Evolutionary conservation across 1,284 basidiomycete species (phyloP), one percentile per base, ranked within the genome.

Genomic region (Flammula alnicola): DNA sequence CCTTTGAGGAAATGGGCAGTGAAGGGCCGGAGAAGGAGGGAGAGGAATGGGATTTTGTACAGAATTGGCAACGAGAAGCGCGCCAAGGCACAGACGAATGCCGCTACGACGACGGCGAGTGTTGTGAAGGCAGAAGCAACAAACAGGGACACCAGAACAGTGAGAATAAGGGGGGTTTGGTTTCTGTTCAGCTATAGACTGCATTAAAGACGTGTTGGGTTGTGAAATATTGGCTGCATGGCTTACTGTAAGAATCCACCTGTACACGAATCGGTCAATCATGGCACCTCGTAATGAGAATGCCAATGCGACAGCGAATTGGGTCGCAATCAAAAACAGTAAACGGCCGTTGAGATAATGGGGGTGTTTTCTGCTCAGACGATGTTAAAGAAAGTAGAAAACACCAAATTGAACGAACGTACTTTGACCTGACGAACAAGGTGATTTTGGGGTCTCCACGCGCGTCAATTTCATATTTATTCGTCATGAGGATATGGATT

Each of bases 351-450:
- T 87, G 32, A 89, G 70, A 62, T 86, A 84, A 57, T 81, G 79
- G 1, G 85, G 84, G 55, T 88, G 83, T 63, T 84, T 86, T 60
- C 86, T 88, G 54, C 17, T 9, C 14, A 29, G 31, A 14, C 6
- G 17, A 44, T 23, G 52, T 22, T 39, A 44, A 23, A 37, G 5
- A 39, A 23, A 20, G 12, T 33, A 22, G 5, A 8, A 17, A 8
- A 12, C 27, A 2, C 5, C 30, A 20, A 43, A 22, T 8, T 5
- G 11, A 4, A 47, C 14, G 29, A 16, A 30, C 32, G 67, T 50
- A 86, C 86, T 72, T 83, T 38, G 86, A 88, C 51, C 81, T 84
- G 11, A 85, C 79, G 52, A 88, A 87, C 0, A 86, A 17, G 2
- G 68, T 63, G 5, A 88, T 60, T 39, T 65, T 73, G 8, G 75